Percentiles rank a stretch among this genome's conserved stretches.
Conservation (phyloP, 169 alveolate species). For the Plasmodium adleri region DNA sequence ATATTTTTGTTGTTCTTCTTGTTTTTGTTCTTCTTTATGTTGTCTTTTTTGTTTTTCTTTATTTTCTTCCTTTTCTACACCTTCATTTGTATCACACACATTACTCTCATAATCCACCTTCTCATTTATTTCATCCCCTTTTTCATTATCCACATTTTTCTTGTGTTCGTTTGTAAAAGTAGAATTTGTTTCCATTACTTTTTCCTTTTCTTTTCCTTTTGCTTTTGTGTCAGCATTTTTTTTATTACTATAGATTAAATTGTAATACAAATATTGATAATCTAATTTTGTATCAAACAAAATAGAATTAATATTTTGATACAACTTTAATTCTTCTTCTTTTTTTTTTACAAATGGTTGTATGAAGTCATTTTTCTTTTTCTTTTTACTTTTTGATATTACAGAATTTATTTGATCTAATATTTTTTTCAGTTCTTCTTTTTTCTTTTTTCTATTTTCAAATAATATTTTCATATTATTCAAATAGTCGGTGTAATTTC, state of each 20-base stretch:
- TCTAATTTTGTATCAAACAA: constrained; percentile 21
- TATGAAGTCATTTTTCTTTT: constrained; percentile 68
- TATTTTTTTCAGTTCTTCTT: constrained; percentile 69
- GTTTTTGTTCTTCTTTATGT: neutral
- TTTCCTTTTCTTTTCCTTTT: neutral
- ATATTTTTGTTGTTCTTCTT: neutral
- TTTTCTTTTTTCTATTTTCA: constrained; percentile 59
- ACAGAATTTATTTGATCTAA: constrained; percentile 50
- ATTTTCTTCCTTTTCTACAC: neutral
- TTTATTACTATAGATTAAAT: constrained; percentile 40
- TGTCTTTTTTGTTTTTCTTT: too few relatives aligned
- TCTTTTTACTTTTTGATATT: constrained; percentile 44
- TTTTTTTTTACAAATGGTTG: constrained; percentile 46
- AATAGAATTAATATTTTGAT: constrained; percentile 38
- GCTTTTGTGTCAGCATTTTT: neutral
- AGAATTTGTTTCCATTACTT: neutral
- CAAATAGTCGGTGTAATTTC: constrained; percentile 40
- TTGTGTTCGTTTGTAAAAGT: neutral
- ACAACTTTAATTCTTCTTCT: constrained; percentile 62
- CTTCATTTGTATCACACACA: neutral
- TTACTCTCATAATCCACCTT: neutral
- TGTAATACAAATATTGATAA: constrained; percentile 73
- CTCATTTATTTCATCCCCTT: neutral
- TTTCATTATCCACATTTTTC: neutral
- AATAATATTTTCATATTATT: constrained; percentile 65